These are phyloP conservation scores for Musa schizocarpa DNA, from an alignment of 176 grass and related monocot genomes.

Conservation along the genomic window DNA sequence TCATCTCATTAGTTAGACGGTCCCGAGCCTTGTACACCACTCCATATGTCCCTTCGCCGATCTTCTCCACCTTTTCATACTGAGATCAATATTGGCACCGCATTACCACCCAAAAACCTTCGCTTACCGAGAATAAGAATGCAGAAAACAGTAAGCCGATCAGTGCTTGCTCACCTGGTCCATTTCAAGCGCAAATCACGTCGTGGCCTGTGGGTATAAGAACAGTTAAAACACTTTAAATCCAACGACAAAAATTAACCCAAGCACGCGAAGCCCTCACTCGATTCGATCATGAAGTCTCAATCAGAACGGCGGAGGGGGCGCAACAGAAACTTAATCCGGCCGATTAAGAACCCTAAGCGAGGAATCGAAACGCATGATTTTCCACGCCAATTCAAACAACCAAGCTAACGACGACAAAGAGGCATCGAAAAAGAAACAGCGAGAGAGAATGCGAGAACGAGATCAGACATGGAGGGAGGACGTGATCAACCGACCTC, in stretches of 20 bases:
- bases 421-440: not conserved
- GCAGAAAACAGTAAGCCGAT: too few species aligned
- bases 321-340: not conserved
- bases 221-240: too few species aligned
- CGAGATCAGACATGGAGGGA: not conserved
- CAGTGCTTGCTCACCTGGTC: too few species aligned
- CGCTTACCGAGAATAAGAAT: too few species aligned
- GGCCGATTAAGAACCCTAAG: not conserved
- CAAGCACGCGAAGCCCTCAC: not conserved
- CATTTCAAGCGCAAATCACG: too few species aligned
- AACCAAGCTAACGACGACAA: not conserved
- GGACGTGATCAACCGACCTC: not conserved
- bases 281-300: not conserved
- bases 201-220: too few species aligned
- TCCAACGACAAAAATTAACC: not conserved
- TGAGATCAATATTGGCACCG: not conserved
- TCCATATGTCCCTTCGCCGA: constrained; percentile 3
- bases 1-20: constrained; percentile 6
- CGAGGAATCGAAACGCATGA: not conserved
- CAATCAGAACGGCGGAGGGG: not conserved
- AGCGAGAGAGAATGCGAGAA: not conserved
- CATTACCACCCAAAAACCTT: too few species aligned
- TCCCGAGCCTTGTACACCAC: constrained; percentile 13
- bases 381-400: not conserved
- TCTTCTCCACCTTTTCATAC: constrained; percentile 14